Evolutionary conservation across 2,329 filamentous ascomycete species (phyloP), one percentile per base, ranked within the genome.

Genomic region (Tricladium varicosporioides): DNA sequence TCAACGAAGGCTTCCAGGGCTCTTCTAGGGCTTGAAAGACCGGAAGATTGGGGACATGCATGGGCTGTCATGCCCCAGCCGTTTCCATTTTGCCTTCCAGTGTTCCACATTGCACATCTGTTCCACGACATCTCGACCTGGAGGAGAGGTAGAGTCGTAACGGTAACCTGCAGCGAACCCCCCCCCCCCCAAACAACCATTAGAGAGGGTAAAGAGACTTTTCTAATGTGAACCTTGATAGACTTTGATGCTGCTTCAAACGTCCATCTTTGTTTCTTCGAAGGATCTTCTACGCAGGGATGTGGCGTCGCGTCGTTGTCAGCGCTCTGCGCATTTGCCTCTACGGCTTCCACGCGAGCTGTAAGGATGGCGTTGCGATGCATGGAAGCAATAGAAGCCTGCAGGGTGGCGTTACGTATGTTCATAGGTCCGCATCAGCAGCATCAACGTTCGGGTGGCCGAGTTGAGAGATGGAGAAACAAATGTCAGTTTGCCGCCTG

Each of bases 281-380:
- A 36, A 49, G 43, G 9, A 18, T 40, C 11, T 40, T 40, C 36
- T 4, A 40, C 36, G 45, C 18, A 33, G 16, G 53, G 40, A 44
- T n/a, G 32, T 15, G 15, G 19, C 10, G 45, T 19, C 48, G 22
- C 22, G 14, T 15, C 14, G 14, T 43, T 18, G 15, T n/a, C n/a
- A n/a, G n/a, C n/a, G 16, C 36, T 13, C 16, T 42, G 10, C 22
- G 45, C n/a, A 18, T 40, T 40, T 11, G 36, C 36, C 19, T 22
- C 33, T 2, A 44, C 8, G 33, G 15, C 33, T 44, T 60, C 58
- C 58, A 60, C 58, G 58, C 58, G 58, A 60, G 54, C 46, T n/a
- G 48, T 36, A 47, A 40, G 54, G 51, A 48, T 44, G 42, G 15
- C 5, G 19, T 14, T 18, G 11, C 40, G 36, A 51, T 15, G 16